phyloP scores from a whole-genome alignment of 2,329 filamentous ascomycete species.

The Metarhizium anisopliae region DNA sequence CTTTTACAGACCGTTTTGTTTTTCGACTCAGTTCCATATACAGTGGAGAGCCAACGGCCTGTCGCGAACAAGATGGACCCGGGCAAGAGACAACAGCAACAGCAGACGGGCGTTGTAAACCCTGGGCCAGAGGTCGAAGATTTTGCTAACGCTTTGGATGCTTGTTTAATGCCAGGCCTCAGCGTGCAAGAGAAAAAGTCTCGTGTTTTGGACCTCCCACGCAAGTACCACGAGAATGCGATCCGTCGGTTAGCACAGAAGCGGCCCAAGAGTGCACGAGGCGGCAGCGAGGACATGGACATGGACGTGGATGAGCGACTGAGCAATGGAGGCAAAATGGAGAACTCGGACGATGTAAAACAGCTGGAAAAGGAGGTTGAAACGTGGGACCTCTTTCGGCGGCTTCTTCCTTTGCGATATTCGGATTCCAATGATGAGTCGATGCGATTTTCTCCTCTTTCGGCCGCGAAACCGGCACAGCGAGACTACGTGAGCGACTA shows the following conservation, averaged over 20 bases:
- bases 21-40: not conserved
- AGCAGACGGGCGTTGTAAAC: slow-evolving; percentile 32
- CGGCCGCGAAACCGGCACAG: slow-evolving; percentile 19
- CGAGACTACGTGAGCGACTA: slow-evolving; percentile 50
- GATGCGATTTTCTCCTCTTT: slow-evolving; percentile 23
- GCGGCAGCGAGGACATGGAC: slow-evolving; percentile 36
- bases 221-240: slow-evolving; percentile 49
- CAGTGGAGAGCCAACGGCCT: not conserved
- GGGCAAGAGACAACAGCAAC: slow-evolving; percentile 3
- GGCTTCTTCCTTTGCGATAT: slow-evolving; percentile 65
- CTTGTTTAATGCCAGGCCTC: slow-evolving; percentile 49
- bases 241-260: slow-evolving; percentile 22
- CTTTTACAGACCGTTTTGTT: not conserved
- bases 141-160: slow-evolving; percentile 76
- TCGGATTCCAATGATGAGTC: slow-evolving; percentile 19
- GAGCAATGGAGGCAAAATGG: not conserved
- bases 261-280: slow-evolving; percentile 18
- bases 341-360: slow-evolving; percentile 21
- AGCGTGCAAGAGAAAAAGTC: slow-evolving; percentile 47
- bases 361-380: slow-evolving; percentile 74
- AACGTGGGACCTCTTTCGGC: slow-evolving; percentile 79
- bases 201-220: slow-evolving; percentile 55
- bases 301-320: slow-evolving; percentile 45
- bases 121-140: slow-evolving; percentile 76
- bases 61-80: slow-evolving; percentile 1